Base-by-base conservation (phyloP, 108 stramenopile genomes). In the Skeletonema tropicum region DNA sequence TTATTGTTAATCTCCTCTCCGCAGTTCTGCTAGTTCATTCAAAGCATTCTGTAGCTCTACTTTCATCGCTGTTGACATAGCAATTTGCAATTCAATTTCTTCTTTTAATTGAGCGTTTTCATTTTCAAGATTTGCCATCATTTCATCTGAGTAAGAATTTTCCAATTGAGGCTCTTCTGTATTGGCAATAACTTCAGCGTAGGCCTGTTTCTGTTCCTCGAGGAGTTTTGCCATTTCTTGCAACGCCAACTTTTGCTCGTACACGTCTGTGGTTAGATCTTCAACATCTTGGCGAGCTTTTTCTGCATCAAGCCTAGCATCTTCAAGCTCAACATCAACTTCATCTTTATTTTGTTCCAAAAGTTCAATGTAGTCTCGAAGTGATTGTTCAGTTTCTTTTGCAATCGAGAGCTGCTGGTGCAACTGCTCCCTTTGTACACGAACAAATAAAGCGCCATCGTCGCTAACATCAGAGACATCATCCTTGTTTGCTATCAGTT, bases 221-320 rank as follows among this genome's bases (percentile, higher is more conserved):
- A 82, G 70, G 31, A 82, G 80, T 30, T 71, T 41, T 13, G 74
- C 70, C 15, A 82, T 64, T 7, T 74, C 71, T 33, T 61, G 55
- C 0, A 82, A 70, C 29, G 80, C 62, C 46, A 46, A 35, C 55
- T 75, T 66, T 36, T 75, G 80, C 23, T 75, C 70, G 7, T 62
- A 38, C 33, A 62, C 64, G 29, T 60, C 38, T 21, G 58, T 33
- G 48, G 49, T 5, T 8, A 57, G 58, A 1, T 71, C 35, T 35
- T 13, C 46, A 15, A 64, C n/a, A 61, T 6, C 19, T 21, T 14
- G 15, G 46, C 69, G 30, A 25, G 1, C 49, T 48, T 64, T 64
- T 29, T 75, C 70, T 30, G 41, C 39, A 1, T 70, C 21, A 48
- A 19, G 64, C 26, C 52, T 74, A 17, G 49, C 52, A 33, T 69